Percentiles rank a stretch among this genome's conserved stretches.
These are phyloP conservation scores for Yarrowia sp. DNA, from an alignment of 805 yeast species.

Conservation along the genomic window DNA sequence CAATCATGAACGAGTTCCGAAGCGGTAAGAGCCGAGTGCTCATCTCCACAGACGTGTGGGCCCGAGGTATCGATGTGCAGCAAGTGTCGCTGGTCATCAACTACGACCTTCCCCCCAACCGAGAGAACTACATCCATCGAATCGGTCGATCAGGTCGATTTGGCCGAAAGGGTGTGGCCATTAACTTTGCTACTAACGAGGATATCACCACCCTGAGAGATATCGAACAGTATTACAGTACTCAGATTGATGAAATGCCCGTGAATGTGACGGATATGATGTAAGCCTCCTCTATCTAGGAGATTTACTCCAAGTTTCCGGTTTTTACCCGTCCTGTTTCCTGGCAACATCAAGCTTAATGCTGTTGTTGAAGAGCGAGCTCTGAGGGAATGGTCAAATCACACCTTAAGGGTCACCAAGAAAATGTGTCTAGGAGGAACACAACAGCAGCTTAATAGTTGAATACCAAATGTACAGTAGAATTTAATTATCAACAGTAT, in stretches of 20 bases:
- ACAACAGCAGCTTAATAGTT: background rate
- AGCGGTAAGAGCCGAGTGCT: slow-evolving; percentile 89
- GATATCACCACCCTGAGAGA: slow-evolving; percentile 75
- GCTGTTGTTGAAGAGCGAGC: background rate
- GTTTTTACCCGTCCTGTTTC: no score
- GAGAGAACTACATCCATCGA: slow-evolving; percentile 94
- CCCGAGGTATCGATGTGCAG: slow-evolving; percentile 97
- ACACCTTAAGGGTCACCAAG: background rate
- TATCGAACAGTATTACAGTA: slow-evolving; percentile 84
- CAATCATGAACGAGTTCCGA: slow-evolving; percentile 93
- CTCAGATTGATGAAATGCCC: slow-evolving; percentile 95
- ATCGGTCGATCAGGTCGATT: slow-evolving; percentile 98
- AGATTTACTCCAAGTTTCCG: no score
- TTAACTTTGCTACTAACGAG: slow-evolving; percentile 81
- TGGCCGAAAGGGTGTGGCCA: slow-evolving; percentile 98
- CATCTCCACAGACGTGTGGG: slow-evolving; percentile 92
- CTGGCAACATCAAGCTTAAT: no score
- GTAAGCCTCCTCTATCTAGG: no score
- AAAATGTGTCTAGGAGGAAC: no score
- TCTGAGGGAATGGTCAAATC: background rate
- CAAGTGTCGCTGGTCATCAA: slow-evolving; percentile 93
- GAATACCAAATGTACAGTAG: background rate
- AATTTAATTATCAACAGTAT: no score
- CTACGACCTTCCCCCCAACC: slow-evolving; percentile 85
- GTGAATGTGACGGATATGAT: slow-evolving; percentile 42